Evolutionary conservation across 2,329 filamentous ascomycete species (phyloP), one percentile per base, ranked within the genome.

Genomic region (Penicillium paneum): DNA sequence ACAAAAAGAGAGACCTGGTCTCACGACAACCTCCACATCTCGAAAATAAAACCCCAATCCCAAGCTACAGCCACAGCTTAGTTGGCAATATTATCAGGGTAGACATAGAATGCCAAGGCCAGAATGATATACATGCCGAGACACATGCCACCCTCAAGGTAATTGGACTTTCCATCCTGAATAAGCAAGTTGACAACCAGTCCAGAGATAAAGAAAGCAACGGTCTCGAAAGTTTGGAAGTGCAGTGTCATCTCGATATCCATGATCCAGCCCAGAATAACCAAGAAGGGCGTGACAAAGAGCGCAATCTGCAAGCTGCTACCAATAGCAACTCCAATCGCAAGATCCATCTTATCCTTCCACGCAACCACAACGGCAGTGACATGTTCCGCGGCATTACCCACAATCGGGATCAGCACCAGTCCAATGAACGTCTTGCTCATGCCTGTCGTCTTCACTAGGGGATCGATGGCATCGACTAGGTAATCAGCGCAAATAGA

Each of bases 291-390:
- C 1, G 89, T 92, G 44, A 93, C 89, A 41, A 91, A 85, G 42
- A 93, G 79, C 21, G 89, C 89, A 65, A 93, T 93, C 73, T 93
- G 89, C 69, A 93, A 86, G 71, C 87, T 90, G 55, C 87, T 90
- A 42, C 89, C 89, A 66, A 93, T 89, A 28, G 89, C 89, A 47
- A 93, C 89, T 39, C 88, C 87, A 78, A 93, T 89, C 29, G 89
- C 85, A 36, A 78, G 70, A 58, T 81, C 79, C 79, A 81, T 81
- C 69, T 81, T 92, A 74, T 92, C 83, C 71, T 90, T 88, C 59
- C 86, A 79, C 0, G 89, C 88, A 26, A 92, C 89, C 29, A 91
- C 86, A 17, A 91, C 86, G 17, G 89, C 89, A 1, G 89, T 92
- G 36, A 91, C 89, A 66, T 92, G 89, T 71, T 92, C 88, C 3